Evolutionary conservation across 73 alveolate genomes (phyloP), one percentile per base, ranked within the genome.

Genomic region (Paramecium pentaurelia): DNA sequence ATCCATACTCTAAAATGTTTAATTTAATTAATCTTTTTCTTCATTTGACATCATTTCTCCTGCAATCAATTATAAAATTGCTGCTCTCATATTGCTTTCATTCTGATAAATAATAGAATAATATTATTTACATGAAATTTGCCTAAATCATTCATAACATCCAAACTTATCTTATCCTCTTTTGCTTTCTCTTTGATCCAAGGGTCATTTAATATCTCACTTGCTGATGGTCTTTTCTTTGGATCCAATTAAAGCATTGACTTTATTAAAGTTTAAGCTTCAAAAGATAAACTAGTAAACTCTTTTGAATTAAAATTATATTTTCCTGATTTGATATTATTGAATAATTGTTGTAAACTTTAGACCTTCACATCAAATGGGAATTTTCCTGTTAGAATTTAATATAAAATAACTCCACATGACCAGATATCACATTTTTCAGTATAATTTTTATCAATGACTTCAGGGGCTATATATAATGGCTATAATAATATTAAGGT

Each of bases 341-440:
- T 30, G 37, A 86, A 86, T 4, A 58, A 58, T 58, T 86, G 60
- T 16, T 49, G 32, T 44, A 71, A 30, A 77, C 88, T 89, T 60
- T 30, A 37, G 36, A 71, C 94, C 58, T 71, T 89, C 2, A 59
- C 90, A 73, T 89, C 58, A 37, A 89, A 89, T 16, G 94, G 94
- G 8, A 83, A 83, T 36, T 77, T 89, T 28, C 94, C 94, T 6
- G 94, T 71, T 20, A 89, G 71, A 11, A 89, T 60, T 30, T 71
- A 32, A 32, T 71, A 89, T 14, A 89, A 83, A 12, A 89, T 89
- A 16, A 89, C 91, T 44, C 94, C 94, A 8, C 80, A 47, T 42
- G 94, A 77, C 94, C 94, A 89, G n/a, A 71, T 71, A 89, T 89
- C 94, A 16, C 86, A 77, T 71, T 89, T 71, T 51, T 89, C 94